These are phyloP conservation scores for Metarhizium anisopliae DNA, from an alignment of 2,329 filamentous ascomycete genomes.

Conservation along the genomic window DNA sequence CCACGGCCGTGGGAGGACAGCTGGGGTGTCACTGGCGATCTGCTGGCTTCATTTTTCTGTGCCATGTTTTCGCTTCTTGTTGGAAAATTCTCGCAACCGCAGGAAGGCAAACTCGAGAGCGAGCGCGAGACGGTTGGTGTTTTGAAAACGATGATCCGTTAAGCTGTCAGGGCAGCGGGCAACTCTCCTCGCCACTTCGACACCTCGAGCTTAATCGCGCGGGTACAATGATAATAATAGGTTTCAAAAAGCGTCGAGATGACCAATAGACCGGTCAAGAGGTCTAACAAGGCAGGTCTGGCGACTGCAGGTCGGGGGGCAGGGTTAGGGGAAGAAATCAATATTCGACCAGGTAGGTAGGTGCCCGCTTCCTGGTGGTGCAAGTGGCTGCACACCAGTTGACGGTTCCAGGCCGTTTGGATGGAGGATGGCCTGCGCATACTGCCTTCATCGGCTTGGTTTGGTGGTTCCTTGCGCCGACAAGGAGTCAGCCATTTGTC, in stretches of 20 bases:
- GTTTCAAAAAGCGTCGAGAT: no score
- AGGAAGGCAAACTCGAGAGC: background rate
- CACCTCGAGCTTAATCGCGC: no score
- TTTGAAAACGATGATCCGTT: background rate
- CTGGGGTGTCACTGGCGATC: slow-evolving; percentile 17
- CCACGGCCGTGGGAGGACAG: slow-evolving; percentile 64
- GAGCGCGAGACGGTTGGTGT: background rate
- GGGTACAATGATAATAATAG: no score
- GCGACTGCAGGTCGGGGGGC: background rate
- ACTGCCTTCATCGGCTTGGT: background rate
- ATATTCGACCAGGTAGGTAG: background rate
- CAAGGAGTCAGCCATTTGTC: background rate
- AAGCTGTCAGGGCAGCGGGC: no score
- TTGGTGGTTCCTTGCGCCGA: background rate
- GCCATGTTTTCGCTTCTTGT: background rate
- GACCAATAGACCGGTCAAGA: no score
- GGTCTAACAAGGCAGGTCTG: no score
- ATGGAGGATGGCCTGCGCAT: background rate
- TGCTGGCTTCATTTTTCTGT: background rate
- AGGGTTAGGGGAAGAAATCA: background rate
- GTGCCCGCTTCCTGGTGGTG: background rate
- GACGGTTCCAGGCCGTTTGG: background rate
- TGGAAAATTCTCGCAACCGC: background rate
- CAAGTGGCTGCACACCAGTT: no score
- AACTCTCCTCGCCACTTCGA: no score